Evolutionary conservation across 305 asterid species (phyloP), one percentile per base, ranked within the genome.

Genomic region (Caryopteris hybrid): DNA sequence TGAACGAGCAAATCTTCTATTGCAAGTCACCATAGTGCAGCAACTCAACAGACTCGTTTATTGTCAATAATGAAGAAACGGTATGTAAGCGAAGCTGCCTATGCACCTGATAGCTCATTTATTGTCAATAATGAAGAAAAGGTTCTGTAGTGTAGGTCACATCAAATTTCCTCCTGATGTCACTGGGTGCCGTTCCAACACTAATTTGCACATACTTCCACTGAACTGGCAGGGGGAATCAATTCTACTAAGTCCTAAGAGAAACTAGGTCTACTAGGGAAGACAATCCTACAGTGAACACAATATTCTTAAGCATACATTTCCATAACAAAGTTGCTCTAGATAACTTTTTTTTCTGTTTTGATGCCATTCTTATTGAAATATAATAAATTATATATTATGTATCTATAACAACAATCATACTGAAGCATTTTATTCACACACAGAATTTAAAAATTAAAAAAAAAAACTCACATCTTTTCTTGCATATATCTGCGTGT

Each of bases 401-500:
- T 34, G 39, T 29, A 17, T 51, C 50, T 16, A 18, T 21, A 72
- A 66, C 51, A 62, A 54, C 29, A 66, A 70, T 46, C 48, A 64
- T 20, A 68, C 33, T 63, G 29, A 55, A 23, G 25, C 41, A 53
- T 43, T 21, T 14, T 69, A 51, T 17, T 29, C 9, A 25, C 36
- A 29, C 18, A 41, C 21, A 71, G n/a, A n/a, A n/a, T n/a, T n/a
- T 63, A 66, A 70, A 53, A 18, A 67, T 41, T 5, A 71, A 42
- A 78, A 66, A 14, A 23, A 78, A 58, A 41, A 31, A 56, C 90
- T 86, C 86, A 95, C 99, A 95, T 92, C 80, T 77, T 88, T 54
- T 78, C 68, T 29, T 79, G 74, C 86, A 89, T 91, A 67, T 10
- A 73, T 76, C 64, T 76, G 68, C 96, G 98, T 48, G 81, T 80